Evolutionary conservation across 2,329 filamentous ascomycete species (phyloP).

Genomic region (Sclerotinia spermophila): DNA sequence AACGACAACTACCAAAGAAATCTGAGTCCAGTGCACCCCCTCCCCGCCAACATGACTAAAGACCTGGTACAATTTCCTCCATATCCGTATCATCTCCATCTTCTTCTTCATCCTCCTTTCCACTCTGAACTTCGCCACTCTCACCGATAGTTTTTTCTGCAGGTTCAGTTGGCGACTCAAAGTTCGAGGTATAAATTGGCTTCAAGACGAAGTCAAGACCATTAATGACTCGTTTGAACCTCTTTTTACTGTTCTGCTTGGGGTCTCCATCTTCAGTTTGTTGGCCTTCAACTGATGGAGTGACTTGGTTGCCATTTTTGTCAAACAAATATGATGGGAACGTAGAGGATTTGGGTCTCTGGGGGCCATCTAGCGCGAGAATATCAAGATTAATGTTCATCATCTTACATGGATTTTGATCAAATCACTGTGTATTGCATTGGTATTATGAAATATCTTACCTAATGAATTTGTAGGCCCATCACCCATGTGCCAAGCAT

Average conservation of each 20-base stretch:
- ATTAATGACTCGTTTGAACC: constrained; percentile 23
- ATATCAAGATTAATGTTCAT: constrained; percentile 15
- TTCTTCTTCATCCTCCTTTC: background rate
- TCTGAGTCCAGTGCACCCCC: background rate
- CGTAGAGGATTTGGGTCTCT: constrained; percentile 2
- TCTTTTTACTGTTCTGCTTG: constrained; percentile 27
- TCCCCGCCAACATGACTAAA: background rate
- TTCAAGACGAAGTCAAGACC: constrained; percentile 20
- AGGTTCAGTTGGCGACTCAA: constrained; percentile 6
- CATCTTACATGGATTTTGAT: background rate
- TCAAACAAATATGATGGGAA: constrained; percentile 45
- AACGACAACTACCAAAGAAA: background rate
- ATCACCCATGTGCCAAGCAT: constrained; percentile 58
- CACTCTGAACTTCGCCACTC: background rate
- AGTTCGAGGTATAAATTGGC: constrained; percentile 7
- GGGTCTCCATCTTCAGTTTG: constrained; percentile 44
- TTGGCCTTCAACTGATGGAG: constrained; percentile 53
- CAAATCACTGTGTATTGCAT: background rate
- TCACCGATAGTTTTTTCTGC: background rate
- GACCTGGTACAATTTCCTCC: background rate
- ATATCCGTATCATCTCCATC: background rate
- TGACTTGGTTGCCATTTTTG: constrained; percentile 52
- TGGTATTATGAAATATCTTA: constrained; percentile 15
- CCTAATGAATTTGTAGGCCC: constrained; percentile 43
- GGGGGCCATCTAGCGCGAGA: constrained; percentile 19